Evolutionary conservation across 2,329 filamentous ascomycete species (phyloP).

Genomic region (Sarocladiaceae sp.): DNA sequence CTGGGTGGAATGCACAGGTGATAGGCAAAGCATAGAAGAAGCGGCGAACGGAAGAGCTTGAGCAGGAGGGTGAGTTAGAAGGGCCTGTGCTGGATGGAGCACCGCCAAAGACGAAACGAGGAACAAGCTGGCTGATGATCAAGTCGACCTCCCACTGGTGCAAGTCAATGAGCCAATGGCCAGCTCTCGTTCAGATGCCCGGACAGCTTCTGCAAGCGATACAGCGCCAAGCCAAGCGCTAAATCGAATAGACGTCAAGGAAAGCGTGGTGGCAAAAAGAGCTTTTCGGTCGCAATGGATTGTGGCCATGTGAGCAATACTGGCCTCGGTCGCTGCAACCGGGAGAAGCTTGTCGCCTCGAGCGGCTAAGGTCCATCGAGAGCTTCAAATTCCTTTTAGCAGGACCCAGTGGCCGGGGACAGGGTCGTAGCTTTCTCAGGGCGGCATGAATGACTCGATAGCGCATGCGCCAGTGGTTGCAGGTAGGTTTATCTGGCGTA

Average conservation of each 20-base stretch:
- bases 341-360: conserved; percentile 10
- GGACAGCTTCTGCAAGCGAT: conserved; percentile 5
- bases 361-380: conserved; percentile 3
- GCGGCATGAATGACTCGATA: conserved; percentile 9
- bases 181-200: not conserved
- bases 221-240: conserved; percentile 1
- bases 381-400: not conserved
- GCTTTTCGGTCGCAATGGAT: not conserved
- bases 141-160: not conserved
- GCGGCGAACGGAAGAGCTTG: not conserved
- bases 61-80: not conserved
- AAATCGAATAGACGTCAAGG: not conserved
- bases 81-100: not conserved
- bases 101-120: not conserved
- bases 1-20: not conserved
- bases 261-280: conserved; percentile 6
- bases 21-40: not conserved
- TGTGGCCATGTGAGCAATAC: conserved; percentile 6
- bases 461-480: not conserved
- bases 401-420: conserved; percentile 7
- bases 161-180: not conserved
- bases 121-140: not conserved
- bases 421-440: conserved; percentile 1
- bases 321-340: conserved; percentile 7
- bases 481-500: not conserved